phyloP scores from a whole-genome alignment of 441 rosid genomes.

The Melastoma candidum region DNA sequence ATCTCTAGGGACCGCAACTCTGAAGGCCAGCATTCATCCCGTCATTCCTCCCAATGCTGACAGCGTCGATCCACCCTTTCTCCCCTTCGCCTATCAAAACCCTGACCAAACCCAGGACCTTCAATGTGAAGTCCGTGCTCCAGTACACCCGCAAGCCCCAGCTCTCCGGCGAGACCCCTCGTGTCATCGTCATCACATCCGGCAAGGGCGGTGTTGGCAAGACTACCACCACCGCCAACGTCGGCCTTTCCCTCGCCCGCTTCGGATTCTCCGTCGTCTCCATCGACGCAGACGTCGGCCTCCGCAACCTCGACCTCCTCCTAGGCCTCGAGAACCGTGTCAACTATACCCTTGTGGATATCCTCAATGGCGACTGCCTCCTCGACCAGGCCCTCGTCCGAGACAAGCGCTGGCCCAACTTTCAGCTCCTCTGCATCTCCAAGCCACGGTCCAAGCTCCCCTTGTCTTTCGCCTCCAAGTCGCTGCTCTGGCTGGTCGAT shows the following conservation, averaged over 20 bases:
- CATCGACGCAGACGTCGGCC: slow-evolving; percentile 86
- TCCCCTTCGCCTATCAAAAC: too few species aligned
- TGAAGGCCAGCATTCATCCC: too few species aligned
- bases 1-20: too few species aligned
- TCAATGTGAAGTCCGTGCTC: slow-evolving; percentile 34
- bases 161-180: slow-evolving; percentile 81
- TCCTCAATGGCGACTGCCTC: slow-evolving; percentile 82
- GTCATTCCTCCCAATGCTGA: too few species aligned
- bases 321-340: slow-evolving; percentile 89
- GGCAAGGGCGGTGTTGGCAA: slow-evolving; percentile 97
- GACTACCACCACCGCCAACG: slow-evolving; percentile 87
- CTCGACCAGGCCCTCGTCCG: slow-evolving; percentile 87
- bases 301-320: slow-evolving; percentile 89
- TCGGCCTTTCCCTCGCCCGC: slow-evolving; percentile 86
- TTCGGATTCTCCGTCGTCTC: slow-evolving; percentile 84
- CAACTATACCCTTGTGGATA: slow-evolving; percentile 84
- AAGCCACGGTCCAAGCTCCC: slow-evolving; percentile 88
- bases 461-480: slow-evolving; percentile 81
- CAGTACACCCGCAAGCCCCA: slow-evolving; percentile 89
- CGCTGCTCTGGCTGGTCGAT: slow-evolving; percentile 81
- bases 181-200: slow-evolving; percentile 91
- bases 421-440: slow-evolving; percentile 78
- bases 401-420: slow-evolving; percentile 90
- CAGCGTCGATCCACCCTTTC: too few species aligned
- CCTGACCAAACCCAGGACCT: too few species aligned